Evolutionary conservation across 805 yeast genomes (phyloP), one percentile per base, ranked within the genome.

Genomic region (Suhomyces vadensis): DNA sequence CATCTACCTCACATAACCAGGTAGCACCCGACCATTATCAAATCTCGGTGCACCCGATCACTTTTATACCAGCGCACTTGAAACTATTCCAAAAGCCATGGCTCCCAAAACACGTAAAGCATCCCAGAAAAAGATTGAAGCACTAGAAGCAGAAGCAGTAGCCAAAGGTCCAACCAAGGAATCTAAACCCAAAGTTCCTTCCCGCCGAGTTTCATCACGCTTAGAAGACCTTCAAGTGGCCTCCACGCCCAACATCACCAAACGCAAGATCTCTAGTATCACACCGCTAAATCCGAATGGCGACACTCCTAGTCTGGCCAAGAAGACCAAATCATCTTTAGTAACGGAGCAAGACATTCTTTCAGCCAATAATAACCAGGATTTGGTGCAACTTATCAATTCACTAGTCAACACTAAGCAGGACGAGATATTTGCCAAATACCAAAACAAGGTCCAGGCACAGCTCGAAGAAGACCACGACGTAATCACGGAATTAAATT

Each of bases 301-400:
- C 8, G 13, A 6, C 6, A 19, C 24, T 13, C 29, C 27, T 8
- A 19, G 8, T 7, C 23, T 21, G n/a, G 27, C 27, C 25, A 43
- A 39, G n/a, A 43, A 43, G n/a, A 22, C 27, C 8, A 39, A 39
- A 11, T 21, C 35, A 4, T 38, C 43, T 10, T 41, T 31, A 5
- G 51, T 61, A 13, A 56, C 67, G 2, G 73, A 67, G 39, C 52
- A 56, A 21, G 71, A 67, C 31, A 65, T 69, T 7, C 23, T 67
- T 19, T 48, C 51, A 6, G 62, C 67, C 3, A 48, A 47, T 21
- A 53, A 59, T 26, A 55, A 55, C 24, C 56, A 55, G 13, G 60
- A 64, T 22, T 47, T 70, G 31, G 49, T 65, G n/a, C 55, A 52
- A 17, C 50, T 69, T 29, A 53, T 69, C 22, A 63, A 67, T 42